phyloP scores from a whole-genome alignment of 768 basidiomycete species.

The Lentinula raphanica region DNA sequence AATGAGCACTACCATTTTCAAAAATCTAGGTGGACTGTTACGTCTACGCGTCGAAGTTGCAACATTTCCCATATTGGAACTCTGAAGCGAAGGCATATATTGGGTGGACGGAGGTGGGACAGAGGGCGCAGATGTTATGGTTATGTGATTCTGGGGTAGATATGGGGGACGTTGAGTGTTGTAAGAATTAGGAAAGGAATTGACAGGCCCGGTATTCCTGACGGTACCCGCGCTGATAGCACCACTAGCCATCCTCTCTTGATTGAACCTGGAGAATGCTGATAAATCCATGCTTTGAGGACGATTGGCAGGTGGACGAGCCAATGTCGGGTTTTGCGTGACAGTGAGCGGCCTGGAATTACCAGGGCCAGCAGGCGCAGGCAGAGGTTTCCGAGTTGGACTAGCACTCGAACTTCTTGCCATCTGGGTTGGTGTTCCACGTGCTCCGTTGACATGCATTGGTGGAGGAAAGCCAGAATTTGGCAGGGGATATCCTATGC shows the following conservation, averaged over 20 bases:
- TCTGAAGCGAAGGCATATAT: neutral
- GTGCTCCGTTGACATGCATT: neutral
- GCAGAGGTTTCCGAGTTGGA: slow-evolving; percentile 1
- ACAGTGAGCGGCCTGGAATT: neutral
- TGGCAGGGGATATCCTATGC: neutral
- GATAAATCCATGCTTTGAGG: slow-evolving; percentile 2
- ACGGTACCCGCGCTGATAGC: neutral
- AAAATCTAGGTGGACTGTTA: slow-evolving; percentile 1
- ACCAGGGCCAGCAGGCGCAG: neutral
- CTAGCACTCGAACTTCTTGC: neutral
- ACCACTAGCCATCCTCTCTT: slow-evolving; percentile 5
- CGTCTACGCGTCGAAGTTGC: neutral
- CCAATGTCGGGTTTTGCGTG: neutral
- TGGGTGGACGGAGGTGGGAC: neutral
- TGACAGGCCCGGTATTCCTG: neutral
- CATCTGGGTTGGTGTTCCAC: neutral
- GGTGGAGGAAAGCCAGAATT: neutral
- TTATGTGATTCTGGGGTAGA: neutral
- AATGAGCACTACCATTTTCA: neutral
- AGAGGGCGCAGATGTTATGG: neutral
- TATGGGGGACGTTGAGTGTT: neutral
- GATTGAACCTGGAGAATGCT: slow-evolving; percentile 4
- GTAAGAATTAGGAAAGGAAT: neutral
- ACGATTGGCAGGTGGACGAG: neutral
- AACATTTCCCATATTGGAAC: neutral